phyloP scores from a whole-genome alignment of 1,139 yeast species.

The Groenewaldozyma sp. region DNA sequence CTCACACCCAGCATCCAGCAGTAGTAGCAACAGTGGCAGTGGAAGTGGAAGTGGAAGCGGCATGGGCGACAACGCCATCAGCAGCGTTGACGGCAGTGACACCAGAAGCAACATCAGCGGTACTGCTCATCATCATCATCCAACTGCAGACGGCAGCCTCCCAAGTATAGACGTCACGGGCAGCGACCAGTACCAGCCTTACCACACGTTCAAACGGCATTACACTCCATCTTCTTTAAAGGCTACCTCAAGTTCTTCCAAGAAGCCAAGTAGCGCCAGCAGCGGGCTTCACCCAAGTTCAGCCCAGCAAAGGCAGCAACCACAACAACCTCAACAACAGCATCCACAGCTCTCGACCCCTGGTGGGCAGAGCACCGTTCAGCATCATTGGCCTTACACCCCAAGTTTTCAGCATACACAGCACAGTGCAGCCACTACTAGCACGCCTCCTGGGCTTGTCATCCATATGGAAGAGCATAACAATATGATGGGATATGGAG shows the following conservation, averaged over 20 bases:
- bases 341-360: neutral
- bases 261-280: neutral
- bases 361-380: neutral
- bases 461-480: constrained; percentile 16
- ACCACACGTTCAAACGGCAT: too few relatives aligned
- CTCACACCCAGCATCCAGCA: too few relatives aligned
- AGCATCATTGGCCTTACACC: constrained; percentile 1
- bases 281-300: neutral
- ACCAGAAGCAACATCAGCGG: neutral
- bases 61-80: neutral
- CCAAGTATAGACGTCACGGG: too few relatives aligned
- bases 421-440: neutral
- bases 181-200: neutral
- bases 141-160: too few relatives aligned
- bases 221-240: neutral
- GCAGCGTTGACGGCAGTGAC: neutral
- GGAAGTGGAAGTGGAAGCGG: neutral
- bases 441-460: constrained; percentile 26
- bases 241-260: neutral
- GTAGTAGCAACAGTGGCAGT: too few relatives aligned
- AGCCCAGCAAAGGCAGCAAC: neutral
- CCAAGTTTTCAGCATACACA: neutral
- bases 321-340: neutral
- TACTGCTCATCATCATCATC: neutral
- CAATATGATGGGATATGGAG: constrained; percentile 13